Conservation (phyloP, 1,139 yeast species). For the Yamadazyma siamensis region DNA sequence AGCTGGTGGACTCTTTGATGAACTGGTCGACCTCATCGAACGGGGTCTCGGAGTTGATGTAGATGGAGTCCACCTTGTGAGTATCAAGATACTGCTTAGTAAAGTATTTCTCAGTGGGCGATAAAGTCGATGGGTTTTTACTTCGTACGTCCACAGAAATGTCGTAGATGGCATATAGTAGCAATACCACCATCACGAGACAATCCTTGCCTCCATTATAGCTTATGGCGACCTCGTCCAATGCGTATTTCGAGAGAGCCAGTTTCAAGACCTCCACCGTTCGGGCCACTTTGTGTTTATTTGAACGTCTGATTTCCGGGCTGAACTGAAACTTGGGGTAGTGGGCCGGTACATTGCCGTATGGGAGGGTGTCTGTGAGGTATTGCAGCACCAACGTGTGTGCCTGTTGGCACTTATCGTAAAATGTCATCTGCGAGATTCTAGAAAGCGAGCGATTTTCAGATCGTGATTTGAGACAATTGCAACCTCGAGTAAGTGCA, state of each 20-base stretch:
- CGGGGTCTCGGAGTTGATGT: conserved; percentile 66
- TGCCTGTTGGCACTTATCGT: conserved; percentile 29
- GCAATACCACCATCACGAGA: conserved; percentile 70
- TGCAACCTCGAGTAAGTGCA: no score
- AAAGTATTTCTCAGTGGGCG: background rate
- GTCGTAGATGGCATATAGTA: conserved; percentile 55
- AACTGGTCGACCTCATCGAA: conserved; percentile 58
- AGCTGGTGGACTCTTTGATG: conserved; percentile 36
- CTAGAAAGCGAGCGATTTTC: background rate
- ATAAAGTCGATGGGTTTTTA: background rate
- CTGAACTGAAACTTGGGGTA: conserved; percentile 20
- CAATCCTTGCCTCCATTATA: conserved; percentile 94
- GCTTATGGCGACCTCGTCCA: conserved; percentile 65
- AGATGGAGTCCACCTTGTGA: conserved; percentile 53
- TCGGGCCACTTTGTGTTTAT: conserved; percentile 27
- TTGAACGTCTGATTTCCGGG: conserved; percentile 21
- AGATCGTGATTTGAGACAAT: no score
- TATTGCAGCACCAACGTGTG: conserved; percentile 30
- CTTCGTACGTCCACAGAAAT: conserved; percentile 14
- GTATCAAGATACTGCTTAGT: conserved; percentile 12
- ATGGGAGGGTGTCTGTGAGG: conserved; percentile 27
- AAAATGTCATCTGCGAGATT: background rate
- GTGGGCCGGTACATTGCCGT: conserved; percentile 22
- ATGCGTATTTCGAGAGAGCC: conserved; percentile 31
- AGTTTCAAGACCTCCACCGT: conserved; percentile 29